These are phyloP conservation scores for Rhododendron kiyosumense DNA, from an alignment of 148 eudicot species.

Conservation along the genomic window DNA sequence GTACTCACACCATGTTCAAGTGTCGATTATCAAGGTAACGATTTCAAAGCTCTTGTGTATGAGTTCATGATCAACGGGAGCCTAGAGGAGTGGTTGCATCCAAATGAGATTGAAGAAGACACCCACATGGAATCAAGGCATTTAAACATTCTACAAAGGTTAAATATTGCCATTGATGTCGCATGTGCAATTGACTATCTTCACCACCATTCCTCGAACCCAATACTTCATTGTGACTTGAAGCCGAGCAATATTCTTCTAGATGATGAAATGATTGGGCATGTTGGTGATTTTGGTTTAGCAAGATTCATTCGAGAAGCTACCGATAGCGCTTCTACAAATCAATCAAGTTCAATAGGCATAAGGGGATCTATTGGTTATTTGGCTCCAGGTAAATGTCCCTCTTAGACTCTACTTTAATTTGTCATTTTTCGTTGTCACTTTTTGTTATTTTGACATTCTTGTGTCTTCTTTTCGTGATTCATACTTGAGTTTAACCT, in stretches of 20 bases:
- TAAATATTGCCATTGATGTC: background rate
- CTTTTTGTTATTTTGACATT: background rate
- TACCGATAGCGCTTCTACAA: background rate
- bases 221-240: background rate
- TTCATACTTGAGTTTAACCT: no score
- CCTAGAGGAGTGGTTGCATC: background rate
- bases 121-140: background rate
- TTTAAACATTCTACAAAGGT: background rate
- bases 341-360: background rate
- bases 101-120: background rate
- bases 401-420: background rate
- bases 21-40: background rate
- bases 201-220: background rate
- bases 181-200: background rate
- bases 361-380: background rate
- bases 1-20: background rate
- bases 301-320: background rate
- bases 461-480: no score
- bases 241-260: background rate
- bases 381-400: background rate
- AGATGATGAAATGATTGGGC: background rate
- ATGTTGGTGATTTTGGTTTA: background rate
- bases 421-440: background rate
- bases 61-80: background rate
- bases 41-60: background rate